Evolutionary conservation across 441 rosid species (phyloP).

Genomic region (Corymbia citriodora): DNA sequence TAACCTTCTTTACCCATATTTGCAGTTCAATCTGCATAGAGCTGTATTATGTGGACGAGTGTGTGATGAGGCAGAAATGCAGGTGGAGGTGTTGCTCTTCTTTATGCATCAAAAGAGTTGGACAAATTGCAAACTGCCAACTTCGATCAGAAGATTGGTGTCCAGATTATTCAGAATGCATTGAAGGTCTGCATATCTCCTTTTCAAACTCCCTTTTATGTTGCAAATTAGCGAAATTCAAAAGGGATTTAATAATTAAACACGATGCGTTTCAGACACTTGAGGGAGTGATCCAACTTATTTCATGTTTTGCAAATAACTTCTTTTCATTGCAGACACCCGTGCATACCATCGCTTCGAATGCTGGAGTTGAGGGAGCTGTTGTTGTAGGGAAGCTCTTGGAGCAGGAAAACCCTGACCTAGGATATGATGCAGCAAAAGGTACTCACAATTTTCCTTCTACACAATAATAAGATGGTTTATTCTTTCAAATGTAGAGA

Average conservation of each 20-base stretch:
- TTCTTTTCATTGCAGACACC: slow-evolving; percentile 41
- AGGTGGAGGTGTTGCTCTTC: slow-evolving; percentile 91
- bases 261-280: background rate
- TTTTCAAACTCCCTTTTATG: background rate
- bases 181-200: slow-evolving; percentile 42
- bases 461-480: background rate
- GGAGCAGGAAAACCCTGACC: slow-evolving; percentile 77
- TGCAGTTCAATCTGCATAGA: background rate
- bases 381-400: slow-evolving; percentile 84
- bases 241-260: background rate
- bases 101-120: slow-evolving; percentile 71
- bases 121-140: slow-evolving; percentile 72
- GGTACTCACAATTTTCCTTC: slow-evolving; percentile 22
- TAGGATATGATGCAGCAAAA: slow-evolving; percentile 90
- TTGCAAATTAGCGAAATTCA: background rate
- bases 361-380: slow-evolving; percentile 89
- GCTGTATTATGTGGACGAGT: background rate
- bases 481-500: background rate
- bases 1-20: slow-evolving; percentile 1
- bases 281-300: background rate
- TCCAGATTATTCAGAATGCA: slow-evolving; percentile 87
- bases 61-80: background rate
- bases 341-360: slow-evolving; percentile 67
- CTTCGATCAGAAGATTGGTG: slow-evolving; percentile 86
- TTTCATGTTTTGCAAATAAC: background rate